Base-by-base conservation (phyloP, 306 rosid species). In the Herpetospermum pedunculosum region DNA sequence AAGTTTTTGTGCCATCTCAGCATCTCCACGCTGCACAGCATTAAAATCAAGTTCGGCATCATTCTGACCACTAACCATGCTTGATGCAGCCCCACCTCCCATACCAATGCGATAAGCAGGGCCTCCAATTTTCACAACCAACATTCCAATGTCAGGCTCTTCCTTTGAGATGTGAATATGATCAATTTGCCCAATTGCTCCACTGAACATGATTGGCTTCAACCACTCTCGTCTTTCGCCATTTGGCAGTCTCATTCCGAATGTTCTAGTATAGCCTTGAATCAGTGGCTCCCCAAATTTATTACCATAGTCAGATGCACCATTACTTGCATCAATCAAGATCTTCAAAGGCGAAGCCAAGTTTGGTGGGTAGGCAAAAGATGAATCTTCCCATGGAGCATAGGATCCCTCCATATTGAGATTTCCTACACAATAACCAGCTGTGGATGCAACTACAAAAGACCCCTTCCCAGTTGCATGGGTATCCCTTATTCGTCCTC, bases 221-320 rank as follows among this genome's bases (percentile, higher is more conserved):
- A 92, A 79, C 98, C 98, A 90, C 89, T 92, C 98, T 34, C 97
- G 84, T 62, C 98, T 88, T 53, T 92, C 97, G 67, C 97, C 97
- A 76, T 87, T 86, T 47, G 98, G 97, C 60, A 92, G 91, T 84
- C 98, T 85, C 91, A 90, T 90, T 74, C 98, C 98, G 68, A 92
- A 92, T 29, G 96, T 92, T 84, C 98, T 87, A 75, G 97, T 90
- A 79, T 87, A 92, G 37, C 98, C 98, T 78, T 90, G 98, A 84
- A 92, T 90, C 85, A 92, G 79, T n/a, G 98, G 98, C 86, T 92
- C 98, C 69, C 98, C 98, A 82, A 92, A 92, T 86, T 92, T 92
- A 79, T 92, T 92, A 69, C 98, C 98, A 34, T 92, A 92, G 84
- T 92, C 96, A 7, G 98, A 90, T 75, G 96, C 96, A 75, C 98